Evolutionary conservation across 1,284 basidiomycete genomes (phyloP), one percentile per base, ranked within the genome.

Genomic region (Marasmius sp.): DNA sequence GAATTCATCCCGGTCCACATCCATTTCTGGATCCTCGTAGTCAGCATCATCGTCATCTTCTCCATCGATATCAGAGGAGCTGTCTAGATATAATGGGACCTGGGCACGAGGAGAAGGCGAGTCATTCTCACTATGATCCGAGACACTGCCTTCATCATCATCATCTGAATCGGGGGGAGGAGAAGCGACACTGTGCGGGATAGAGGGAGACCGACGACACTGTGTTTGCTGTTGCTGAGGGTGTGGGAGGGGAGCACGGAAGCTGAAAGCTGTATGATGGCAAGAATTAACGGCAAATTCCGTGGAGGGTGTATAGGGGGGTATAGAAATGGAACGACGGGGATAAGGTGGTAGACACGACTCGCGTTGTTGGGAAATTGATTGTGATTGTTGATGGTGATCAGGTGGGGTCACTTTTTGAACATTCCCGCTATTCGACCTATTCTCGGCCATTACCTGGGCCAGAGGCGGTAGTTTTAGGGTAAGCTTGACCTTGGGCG

Each of bases 131-230:
- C 59, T 47, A 14, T 52, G 48, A 53, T 67, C 65, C n/a, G 64
- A 64, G 45, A 64, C 61, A 36, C 14, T 50, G 11, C 41, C 34
- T 16, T 55, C 53, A 8, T 47, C 45, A 18, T 68, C 66, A 36
- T 67, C 65, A 12, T 68, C 69, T 10, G 68, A 69, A 48, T 69
- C 64, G 38, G 68, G 68, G 12, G 69, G 69, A 6, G 65, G 65
- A 22, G 66, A 65, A 18, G 60, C 61, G 10, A 76, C 74, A 52
- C 76, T 81, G 67, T 71, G 75, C 6, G 80, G 72, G 12, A 80
- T 70, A 14, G 80, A 80, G 16, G 78, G 74, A 11, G 81, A 81
- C 20, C 80, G 77, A 48, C 75, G 74, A 61, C 66, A 69, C 18
- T 33, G 27, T 49, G 48, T 6, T 54, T 36, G 60, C 10, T 18